Conservation (phyloP, 768 basidiomycete genomes). For the Tulasnella sp. region DNA sequence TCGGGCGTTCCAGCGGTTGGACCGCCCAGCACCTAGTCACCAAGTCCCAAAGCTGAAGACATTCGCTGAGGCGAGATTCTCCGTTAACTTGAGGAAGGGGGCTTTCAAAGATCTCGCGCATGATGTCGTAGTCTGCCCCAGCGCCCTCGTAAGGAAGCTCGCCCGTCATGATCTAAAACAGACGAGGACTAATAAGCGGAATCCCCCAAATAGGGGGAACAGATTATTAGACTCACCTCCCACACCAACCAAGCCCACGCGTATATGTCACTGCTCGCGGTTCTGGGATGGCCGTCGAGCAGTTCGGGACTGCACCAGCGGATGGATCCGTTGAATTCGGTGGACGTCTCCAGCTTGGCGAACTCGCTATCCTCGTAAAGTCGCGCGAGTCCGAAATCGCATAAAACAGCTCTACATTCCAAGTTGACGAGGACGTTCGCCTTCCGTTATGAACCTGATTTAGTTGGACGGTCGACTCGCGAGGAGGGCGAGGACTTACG, state of each 20-base stretch:
- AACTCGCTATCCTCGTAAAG: background rate
- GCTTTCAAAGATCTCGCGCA: background rate
- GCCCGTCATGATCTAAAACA: no score
- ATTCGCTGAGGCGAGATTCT: background rate
- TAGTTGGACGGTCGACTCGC: no score
- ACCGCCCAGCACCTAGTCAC: background rate
- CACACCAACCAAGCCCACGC: background rate
- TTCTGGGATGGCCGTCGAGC: background rate
- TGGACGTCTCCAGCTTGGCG: background rate
- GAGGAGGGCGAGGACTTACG: background rate
- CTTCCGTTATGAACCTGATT: background rate
- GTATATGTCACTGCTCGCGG: background rate
- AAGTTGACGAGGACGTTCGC: background rate
- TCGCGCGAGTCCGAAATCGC: background rate
- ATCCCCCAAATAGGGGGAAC: no score
- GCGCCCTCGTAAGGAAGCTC: background rate
- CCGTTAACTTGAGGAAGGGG: background rate
- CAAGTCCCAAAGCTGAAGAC: background rate
- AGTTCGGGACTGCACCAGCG: conserved; percentile 15
- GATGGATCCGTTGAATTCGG: background rate
- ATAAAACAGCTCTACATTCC: background rate
- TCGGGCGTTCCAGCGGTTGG: background rate
- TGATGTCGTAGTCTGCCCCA: background rate
- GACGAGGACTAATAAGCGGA: no score
- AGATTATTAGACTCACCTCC: background rate